Base-by-base conservation (phyloP, 2,329 filamentous ascomycete species). In the Daldinia sp. region DNA sequence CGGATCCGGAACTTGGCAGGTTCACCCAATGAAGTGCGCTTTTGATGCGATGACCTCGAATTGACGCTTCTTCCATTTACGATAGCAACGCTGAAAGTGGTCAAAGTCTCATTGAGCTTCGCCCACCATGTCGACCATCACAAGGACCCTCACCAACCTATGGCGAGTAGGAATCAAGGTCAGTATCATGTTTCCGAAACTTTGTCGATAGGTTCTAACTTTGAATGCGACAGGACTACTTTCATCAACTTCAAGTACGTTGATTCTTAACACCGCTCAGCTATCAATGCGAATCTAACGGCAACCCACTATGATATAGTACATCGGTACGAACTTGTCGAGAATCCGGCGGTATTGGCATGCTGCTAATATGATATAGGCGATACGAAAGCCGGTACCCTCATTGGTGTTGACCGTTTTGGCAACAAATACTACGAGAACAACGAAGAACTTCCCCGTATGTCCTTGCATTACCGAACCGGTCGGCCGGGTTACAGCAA, bases 361-460 rank as follows among this genome's bases (percentile, higher is more conserved):
- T 11, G 8, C 19, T 61, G 13, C 67, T 72, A 48, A 72, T 55
- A 19, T 25, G 15, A 15, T 34, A 67, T 76, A 95, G 94, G 94
- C 83, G 95, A 99, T 81, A 99, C 95, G 80, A 99, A 99, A 83
- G 89, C 91, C 75, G 96, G 95, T 74, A 88, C 87, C 41, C 84
- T 96, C 70, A 87, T 99, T 70, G 95, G 90, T 73, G 86, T 82
- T 74, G 95, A 99, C 83, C 87, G 89, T 78, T 96, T 89, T 77
- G 96, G 95, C 79, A 99, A 99, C 88, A 98, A 97, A 83, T 99
- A 86, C 85, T 99, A 87, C 78, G 95, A 99, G 85, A 97, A 99
- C 83, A 80, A 87, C 75, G 93, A 98, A 77, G 95, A 99, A 79
- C 85, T 99, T 63, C 95, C 95, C 61, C 83, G 92, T 96, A 83